These are phyloP conservation scores for Dryadomyces quercivorus DNA, from an alignment of 2,329 filamentous ascomycete species.

Conservation along the genomic window DNA sequence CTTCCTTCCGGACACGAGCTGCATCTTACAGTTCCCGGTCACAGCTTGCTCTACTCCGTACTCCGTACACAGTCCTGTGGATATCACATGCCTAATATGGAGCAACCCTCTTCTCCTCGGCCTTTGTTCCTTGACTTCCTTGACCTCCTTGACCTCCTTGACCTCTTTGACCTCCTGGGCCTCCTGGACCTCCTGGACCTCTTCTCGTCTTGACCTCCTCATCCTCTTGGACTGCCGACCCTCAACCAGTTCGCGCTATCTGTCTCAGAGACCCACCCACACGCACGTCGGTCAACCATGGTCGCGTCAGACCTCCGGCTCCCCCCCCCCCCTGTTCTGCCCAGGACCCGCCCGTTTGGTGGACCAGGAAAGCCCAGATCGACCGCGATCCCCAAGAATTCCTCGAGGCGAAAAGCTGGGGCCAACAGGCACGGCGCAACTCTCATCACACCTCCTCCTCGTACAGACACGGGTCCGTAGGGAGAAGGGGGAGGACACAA, in stretches of 20 bases:
- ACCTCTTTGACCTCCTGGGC: too few species aligned
- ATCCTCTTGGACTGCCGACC: too few species aligned
- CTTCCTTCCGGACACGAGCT: too few species aligned
- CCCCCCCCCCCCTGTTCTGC: not conserved
- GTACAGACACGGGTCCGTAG: too few species aligned
- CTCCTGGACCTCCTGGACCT: not conserved
- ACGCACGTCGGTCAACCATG: not conserved
- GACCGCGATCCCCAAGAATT: slow-evolving; percentile 1
- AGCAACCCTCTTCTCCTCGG: too few species aligned
- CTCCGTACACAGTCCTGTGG: too few species aligned
- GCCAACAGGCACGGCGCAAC: not conserved
- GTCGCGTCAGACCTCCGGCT: not conserved
- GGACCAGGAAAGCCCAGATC: slow-evolving; percentile 10
- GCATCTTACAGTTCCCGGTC: too few species aligned
- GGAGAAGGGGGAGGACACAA: not conserved
- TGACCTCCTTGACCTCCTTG: too few species aligned
- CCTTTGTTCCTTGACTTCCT: too few species aligned
- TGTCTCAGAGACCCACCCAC: not conserved
- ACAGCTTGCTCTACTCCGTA: too few species aligned
- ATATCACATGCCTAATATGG: too few species aligned
- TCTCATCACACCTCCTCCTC: not conserved
- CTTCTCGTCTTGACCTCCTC: not conserved
- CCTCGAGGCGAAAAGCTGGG: not conserved
- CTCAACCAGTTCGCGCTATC: not conserved
- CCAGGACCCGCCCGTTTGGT: slow-evolving; percentile 1